Conservation (phyloP, 176 grass and related monocot species). For the Ampelocalamus luodianensis region DNA sequence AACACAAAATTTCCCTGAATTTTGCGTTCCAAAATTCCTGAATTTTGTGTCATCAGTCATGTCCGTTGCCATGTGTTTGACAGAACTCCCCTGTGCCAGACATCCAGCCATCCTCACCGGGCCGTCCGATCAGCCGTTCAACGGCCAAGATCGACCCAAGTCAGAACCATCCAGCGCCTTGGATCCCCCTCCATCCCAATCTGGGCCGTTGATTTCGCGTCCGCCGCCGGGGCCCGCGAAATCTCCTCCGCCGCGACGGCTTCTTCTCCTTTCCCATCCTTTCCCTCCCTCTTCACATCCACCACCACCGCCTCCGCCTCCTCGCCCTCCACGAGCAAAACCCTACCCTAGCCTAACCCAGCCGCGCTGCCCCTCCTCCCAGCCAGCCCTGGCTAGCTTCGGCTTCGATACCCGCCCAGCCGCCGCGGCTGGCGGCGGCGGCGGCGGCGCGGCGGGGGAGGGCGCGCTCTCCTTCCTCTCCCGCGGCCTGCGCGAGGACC, state of each 20-base stretch:
- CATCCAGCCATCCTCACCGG: background rate
- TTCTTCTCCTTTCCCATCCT: background rate
- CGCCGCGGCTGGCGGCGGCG: background rate
- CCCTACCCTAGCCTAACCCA: background rate
- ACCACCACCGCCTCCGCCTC: background rate
- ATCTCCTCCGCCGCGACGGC: conserved; percentile 44
- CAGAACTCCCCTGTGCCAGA: too few relatives aligned
- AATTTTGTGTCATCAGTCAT: too few relatives aligned
- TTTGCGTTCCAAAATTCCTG: too few relatives aligned
- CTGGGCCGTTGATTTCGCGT: background rate
- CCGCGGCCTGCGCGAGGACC: conserved; percentile 75
- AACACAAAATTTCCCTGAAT: too few relatives aligned
- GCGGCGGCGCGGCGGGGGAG: conserved; percentile 36
- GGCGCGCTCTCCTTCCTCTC: conserved; percentile 83
- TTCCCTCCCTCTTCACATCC: background rate
- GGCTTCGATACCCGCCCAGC: conserved; percentile 67
- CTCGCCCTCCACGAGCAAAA: background rate
- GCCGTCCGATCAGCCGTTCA: background rate
- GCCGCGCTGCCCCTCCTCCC: background rate
- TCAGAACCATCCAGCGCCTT: background rate
- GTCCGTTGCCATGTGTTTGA: too few relatives aligned
- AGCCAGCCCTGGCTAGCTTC: conserved; percentile 59
- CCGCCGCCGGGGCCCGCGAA: conserved; percentile 41
- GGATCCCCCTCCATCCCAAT: background rate
- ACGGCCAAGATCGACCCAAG: background rate